Percentiles rank a stretch among this genome's conserved stretches.
These are phyloP conservation scores for Thelonectria rubi DNA, from an alignment of 2,329 filamentous ascomycete genomes.

Conservation along the genomic window DNA sequence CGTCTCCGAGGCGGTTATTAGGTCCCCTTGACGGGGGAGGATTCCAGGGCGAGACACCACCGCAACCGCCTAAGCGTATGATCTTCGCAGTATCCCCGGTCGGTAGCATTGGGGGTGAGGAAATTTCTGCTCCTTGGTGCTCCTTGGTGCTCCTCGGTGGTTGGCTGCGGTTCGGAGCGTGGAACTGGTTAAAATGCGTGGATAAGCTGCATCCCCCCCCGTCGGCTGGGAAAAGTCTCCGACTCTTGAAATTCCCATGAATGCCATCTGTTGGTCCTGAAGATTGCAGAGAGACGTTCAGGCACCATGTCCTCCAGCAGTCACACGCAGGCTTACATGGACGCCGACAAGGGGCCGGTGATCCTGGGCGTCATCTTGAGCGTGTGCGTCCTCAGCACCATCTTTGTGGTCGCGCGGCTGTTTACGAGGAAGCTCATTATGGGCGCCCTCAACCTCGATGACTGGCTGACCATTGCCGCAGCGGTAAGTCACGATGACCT, in stretches of 20 bases:
- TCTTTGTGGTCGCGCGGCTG: conserved; percentile 25
- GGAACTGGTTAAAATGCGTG: neutral
- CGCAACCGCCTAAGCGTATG: neutral
- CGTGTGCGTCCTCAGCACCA: conserved; percentile 23
- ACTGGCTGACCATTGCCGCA: conserved; percentile 27
- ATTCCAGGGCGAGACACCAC: neutral
- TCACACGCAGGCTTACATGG: conserved; percentile 24
- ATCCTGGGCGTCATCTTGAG: conserved; percentile 24
- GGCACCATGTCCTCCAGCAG: conserved; percentile 13
- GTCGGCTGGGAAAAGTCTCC: neutral
- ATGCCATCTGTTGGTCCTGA: neutral
- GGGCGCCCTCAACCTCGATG: conserved; percentile 25
- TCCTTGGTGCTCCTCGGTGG: too few relatives aligned
- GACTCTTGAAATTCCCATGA: neutral
- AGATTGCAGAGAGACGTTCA: neutral
- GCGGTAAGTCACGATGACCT: conserved; percentile 13
- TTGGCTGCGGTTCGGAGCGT: too few relatives aligned
- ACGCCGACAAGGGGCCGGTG: conserved; percentile 28
- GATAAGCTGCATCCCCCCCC: neutral
- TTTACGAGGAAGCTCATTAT: conserved; percentile 30
- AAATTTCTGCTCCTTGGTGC: neutral
- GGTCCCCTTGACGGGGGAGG: neutral
- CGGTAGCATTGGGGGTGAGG: neutral
- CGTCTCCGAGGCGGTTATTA: neutral
- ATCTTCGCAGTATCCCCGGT: neutral